A percentile compares a stretch with the other conserved stretches of the same genome.
These are phyloP conservation scores for Amanita polypyramis DNA, from an alignment of 768 basidiomycete genomes.

Conservation along the genomic window DNA sequence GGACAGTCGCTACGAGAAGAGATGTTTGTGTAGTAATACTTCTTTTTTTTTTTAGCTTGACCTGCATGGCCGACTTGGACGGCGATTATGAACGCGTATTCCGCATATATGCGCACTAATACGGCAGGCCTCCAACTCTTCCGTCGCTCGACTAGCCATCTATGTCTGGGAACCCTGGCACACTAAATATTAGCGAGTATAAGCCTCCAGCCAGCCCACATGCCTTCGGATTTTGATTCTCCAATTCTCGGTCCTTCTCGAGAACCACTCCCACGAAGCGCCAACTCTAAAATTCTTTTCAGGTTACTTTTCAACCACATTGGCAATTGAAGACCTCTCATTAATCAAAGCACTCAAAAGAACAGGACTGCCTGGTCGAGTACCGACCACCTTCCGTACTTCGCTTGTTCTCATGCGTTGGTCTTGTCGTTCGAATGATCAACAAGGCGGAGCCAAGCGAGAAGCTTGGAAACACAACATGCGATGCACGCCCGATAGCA, in stretches of 20 bases:
- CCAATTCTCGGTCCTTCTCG: constrained; percentile 15
- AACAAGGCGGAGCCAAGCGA: neutral
- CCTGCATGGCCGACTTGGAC: too few species aligned
- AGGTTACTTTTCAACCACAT: constrained; percentile 22
- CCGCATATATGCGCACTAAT: too few species aligned
- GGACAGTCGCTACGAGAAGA: too few species aligned
- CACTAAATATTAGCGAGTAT: neutral
- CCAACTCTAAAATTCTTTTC: constrained; percentile 15
- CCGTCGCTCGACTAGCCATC: constrained; percentile 12
- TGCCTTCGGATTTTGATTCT: constrained; percentile 14
- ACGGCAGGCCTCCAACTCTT: constrained; percentile 6
- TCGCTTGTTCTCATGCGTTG: constrained; percentile 33
- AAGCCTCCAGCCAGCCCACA: neutral
- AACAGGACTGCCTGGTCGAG: constrained; percentile 38
- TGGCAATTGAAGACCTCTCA: constrained; percentile 33
- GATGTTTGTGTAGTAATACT: too few species aligned
- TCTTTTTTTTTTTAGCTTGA: too few species aligned
- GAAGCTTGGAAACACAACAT: constrained; percentile 31
- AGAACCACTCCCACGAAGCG: constrained; percentile 20
- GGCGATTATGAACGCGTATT: too few species aligned
- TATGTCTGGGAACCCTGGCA: constrained; percentile 9
- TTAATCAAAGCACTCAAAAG: constrained; percentile 34
- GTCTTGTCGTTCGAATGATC: neutral
- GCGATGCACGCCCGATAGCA: constrained; percentile 54
- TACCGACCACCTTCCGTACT: constrained; percentile 47